Evolutionary conservation across 2,329 filamentous ascomycete species (phyloP).

Genomic region (Cyclaneusma minus): DNA sequence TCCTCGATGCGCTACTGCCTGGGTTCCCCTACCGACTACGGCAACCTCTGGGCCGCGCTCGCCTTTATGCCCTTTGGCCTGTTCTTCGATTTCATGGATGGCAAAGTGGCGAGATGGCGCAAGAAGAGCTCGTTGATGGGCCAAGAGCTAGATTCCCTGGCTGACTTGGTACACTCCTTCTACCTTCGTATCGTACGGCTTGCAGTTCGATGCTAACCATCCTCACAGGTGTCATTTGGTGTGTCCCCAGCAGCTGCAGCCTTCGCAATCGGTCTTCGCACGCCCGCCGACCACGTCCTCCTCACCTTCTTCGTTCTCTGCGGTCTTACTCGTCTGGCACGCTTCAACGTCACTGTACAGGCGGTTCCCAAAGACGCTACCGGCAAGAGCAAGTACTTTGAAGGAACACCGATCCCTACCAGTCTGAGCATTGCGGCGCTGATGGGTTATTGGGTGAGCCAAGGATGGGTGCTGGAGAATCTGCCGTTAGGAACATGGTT

Average conservation of each 20-base stretch:
- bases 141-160: slow-evolving; percentile 89
- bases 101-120: slow-evolving; percentile 89
- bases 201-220: slow-evolving; percentile 2
- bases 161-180: slow-evolving; percentile 59
- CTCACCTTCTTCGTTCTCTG: slow-evolving; percentile 86
- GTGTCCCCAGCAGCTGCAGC: slow-evolving; percentile 76
- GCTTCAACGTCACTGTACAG: slow-evolving; percentile 92
- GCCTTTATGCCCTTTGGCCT: slow-evolving; percentile 80
- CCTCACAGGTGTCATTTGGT: slow-evolving; percentile 78
- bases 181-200: too few species aligned
- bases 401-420: slow-evolving; percentile 91
- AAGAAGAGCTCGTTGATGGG: slow-evolving; percentile 97
- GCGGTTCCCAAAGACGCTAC: slow-evolving; percentile 80
- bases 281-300: slow-evolving; percentile 62
- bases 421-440: slow-evolving; percentile 64
- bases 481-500: slow-evolving; percentile 63
- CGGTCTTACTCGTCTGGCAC: slow-evolving; percentile 80
- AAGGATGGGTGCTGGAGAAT: slow-evolving; percentile 63
- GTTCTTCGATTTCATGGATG: slow-evolving; percentile 97
- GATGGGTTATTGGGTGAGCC: slow-evolving; percentile 80
- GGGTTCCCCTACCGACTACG: slow-evolving; percentile 46
- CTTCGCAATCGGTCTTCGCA: slow-evolving; percentile 79
- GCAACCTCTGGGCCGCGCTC: slow-evolving; percentile 68
- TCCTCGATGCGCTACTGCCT: slow-evolving; percentile 89
- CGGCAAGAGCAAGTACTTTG: slow-evolving; percentile 91